Percentiles rank a stretch among this genome's conserved stretches.
Conservation (phyloP, 257 asterid species). For the Solanum gracilifrons region DNA sequence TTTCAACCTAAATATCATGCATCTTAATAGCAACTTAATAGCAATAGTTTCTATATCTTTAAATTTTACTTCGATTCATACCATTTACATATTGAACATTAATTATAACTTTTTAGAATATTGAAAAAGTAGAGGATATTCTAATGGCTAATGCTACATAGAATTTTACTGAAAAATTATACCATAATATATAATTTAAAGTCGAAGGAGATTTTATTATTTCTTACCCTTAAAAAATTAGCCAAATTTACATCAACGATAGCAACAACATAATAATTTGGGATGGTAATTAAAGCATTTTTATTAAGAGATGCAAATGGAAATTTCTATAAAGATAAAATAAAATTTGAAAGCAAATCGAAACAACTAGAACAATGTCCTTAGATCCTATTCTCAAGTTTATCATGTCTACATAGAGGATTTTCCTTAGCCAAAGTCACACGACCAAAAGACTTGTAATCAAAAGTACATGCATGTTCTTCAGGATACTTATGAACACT, state of each 20-base stretch:
- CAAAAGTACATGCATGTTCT: background rate
- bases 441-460: background rate
- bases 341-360: background rate
- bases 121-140: background rate
- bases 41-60: background rate
- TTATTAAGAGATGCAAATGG: background rate
- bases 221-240: background rate
- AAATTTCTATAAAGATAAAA: background rate
- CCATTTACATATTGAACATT: background rate
- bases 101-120: background rate
- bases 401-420: background rate
- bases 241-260: background rate
- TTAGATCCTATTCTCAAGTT: background rate
- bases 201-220: background rate
- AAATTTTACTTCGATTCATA: background rate
- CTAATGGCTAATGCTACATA: too few relatives aligned
- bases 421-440: background rate
- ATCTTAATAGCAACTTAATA: background rate
- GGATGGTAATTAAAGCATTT: background rate
- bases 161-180: background rate
- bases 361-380: background rate
- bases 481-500: background rate
- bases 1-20: too few relatives aligned
- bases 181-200: background rate
- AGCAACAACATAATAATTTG: background rate